Evolutionary conservation across 257 asterid genomes (phyloP), one percentile per base, ranked within the genome.

Genomic region (Cynanchum wilfordii): DNA sequence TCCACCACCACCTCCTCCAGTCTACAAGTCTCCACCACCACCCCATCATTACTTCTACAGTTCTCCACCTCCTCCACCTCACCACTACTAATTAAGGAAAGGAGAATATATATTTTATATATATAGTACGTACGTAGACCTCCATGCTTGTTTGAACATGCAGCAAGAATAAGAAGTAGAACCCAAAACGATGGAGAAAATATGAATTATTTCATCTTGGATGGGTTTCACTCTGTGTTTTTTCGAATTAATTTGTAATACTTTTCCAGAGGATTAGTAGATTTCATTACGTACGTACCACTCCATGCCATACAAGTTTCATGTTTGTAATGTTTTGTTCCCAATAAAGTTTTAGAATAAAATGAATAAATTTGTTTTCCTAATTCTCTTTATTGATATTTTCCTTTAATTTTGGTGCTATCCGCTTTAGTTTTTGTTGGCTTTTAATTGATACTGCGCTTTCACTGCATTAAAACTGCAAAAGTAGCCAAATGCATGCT

Each of bases 61-160:
- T 11, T 57, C 65, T 54, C 49, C 52, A 1, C 52, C 45, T 33
- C 63, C 51, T 16, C 75, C 49, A 11, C 66, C 63, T 40, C 68
- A 63, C 47, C 25, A 63, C 49, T 63, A 63, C n/a, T 44, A 72
- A 70, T 42, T 42, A 42, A 7, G 11, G 65, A 49, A 33, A 68
- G 8, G 45, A 19, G 38, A 13, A 49, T 33, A 33, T 30, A 30
- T 30, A 30, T 33, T 33, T 33, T 33, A 33, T 5, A 33, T 33
- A 33, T 33, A 13, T 9, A 30, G 13, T 24, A n/a, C n/a, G 33
- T 45, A 13, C 8, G 24, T 45, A 8, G 4, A 45, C 24, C 71
- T 47, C 57, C 60, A 68, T 27, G 58, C 16, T 10, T 12, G 52
- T 12, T 16, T 16, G 20, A 16, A 51, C 25, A 50, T 29, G 73